phyloP scores from a whole-genome alignment of 495 filamentous ascomycete species.

The Xylaria flabelliformis region DNA sequence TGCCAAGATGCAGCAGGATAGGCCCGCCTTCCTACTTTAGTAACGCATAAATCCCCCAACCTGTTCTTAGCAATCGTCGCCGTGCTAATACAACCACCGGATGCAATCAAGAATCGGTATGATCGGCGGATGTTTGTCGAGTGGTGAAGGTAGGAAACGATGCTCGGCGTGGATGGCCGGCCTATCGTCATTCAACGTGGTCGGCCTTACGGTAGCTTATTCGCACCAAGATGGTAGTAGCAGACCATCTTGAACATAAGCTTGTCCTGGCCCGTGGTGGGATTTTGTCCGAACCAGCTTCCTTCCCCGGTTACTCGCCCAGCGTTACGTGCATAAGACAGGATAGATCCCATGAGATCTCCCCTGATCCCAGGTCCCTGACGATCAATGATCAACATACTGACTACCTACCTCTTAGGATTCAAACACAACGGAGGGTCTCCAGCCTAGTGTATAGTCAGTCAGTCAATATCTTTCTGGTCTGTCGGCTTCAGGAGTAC shows the following conservation, averaged over 20 bases:
- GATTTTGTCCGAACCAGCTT: conserved; percentile 7
- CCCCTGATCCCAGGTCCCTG: background rate
- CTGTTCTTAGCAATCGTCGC: conserved; percentile 5
- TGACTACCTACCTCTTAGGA: background rate
- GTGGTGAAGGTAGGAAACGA: background rate
- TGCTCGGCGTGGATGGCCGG: background rate
- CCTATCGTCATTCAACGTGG: conserved; percentile 19
- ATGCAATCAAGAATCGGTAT: conserved; percentile 6
- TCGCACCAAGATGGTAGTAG: background rate
- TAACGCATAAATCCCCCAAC: conserved; percentile 32
- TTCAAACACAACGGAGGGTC: background rate
- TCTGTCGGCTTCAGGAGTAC: background rate
- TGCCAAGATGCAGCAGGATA: conserved; percentile 22
- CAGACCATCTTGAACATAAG: background rate
- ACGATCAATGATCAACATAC: conserved; percentile 2
- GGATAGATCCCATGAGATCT: conserved; percentile 6
- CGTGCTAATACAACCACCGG: background rate
- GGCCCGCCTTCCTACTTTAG: conserved; percentile 39
- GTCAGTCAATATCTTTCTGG: background rate
- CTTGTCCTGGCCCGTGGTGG: background rate
- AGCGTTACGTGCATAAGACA: conserved; percentile 12
- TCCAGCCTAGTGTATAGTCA: background rate
- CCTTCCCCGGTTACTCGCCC: background rate
- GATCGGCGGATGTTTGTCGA: background rate
- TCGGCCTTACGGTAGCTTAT: conserved; percentile 4